Base-by-base conservation (phyloP, 805 yeast genomes). In the Nakazawaea siamensis region DNA sequence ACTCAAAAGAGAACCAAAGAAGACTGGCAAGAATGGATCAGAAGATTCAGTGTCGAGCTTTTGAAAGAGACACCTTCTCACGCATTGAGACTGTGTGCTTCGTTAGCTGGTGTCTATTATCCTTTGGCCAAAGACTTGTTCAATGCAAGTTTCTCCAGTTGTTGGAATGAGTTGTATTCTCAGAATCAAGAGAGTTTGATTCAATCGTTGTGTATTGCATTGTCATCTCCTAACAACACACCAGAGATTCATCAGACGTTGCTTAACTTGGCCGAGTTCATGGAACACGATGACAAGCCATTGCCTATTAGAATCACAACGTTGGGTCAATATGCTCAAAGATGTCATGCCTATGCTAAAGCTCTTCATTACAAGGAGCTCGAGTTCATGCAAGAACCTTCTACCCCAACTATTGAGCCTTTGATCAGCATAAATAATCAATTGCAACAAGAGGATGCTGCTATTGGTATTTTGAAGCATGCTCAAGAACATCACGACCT, bases 21-120 rank as follows among this genome's bases (percentile, higher is more conserved):
- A 47, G 98, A 92, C 46, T 92, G 98, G 98, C 90, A 83, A 47
- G 97, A 92, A 51, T 92, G 99, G 99, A 76, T 87, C 44, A 73
- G 94, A 40, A 67, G 92, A 39, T 64, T 92, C 31, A 78, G 92
- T 46, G 81, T 86, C 34, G 96, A 87, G 50, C 56, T 92, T 23
- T 61, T 92, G 43, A 85, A 83, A 47, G 95, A 88, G 52, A 84
- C 95, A 24, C 95, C 99, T 2, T 85, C 96, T 0, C 95, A 84
- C 48, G 94, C 97, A 2, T 66, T 92, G 27, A 69, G 97, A 44
- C 95, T 97, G 0, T 92, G 98, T 53, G 83, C 94, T 2, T 79
- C 81, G 7, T 62, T 92, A 34, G 97, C 97, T 0, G 77, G 85
- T 8, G 83, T 84, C 29, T 85, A 87, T 47, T 76, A 81, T 36